These are phyloP conservation scores for Hypoxylon subgilvum DNA, from an alignment of 495 filamentous ascomycete species.

Conservation along the genomic window DNA sequence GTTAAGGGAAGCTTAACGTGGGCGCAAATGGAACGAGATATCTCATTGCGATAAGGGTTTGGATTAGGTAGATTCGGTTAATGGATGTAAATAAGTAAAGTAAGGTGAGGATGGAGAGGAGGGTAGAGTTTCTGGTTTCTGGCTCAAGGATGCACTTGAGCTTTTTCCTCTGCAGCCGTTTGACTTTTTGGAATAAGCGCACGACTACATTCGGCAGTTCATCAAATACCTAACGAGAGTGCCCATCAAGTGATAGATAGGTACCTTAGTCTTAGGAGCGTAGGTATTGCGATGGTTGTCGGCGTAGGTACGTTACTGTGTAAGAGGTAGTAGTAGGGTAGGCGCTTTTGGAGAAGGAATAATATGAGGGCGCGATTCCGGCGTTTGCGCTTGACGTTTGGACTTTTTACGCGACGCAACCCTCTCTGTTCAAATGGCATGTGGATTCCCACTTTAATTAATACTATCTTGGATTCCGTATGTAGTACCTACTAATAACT, in stretches of 20 bases:
- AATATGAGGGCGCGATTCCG: conserved; percentile 32
- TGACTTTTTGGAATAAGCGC: conserved; percentile 9
- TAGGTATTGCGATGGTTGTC: neutral
- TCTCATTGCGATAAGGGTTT: conserved; percentile 28
- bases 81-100: conserved; percentile 19
- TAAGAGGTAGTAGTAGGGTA: conserved; percentile 3
- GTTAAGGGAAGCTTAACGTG: conserved; percentile 28
- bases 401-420: conserved; percentile 39
- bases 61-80: conserved; percentile 4
- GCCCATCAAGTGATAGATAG: too few relatives aligned
- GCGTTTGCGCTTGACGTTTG: conserved; percentile 26
- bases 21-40: conserved; percentile 22
- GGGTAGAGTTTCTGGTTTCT: too few relatives aligned
- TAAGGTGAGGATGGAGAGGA: too few relatives aligned
- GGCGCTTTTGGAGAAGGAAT: conserved; percentile 16
- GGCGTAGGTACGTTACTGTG: neutral
- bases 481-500: neutral
- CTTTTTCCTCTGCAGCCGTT: neutral
- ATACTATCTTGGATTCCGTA: too few relatives aligned
- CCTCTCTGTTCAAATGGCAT: conserved; percentile 29
- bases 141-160: neutral
- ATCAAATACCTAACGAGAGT: too few relatives aligned
- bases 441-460: conserved; percentile 28
- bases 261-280: too few relatives aligned
- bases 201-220: conserved; percentile 14